phyloP scores from a whole-genome alignment of 371 early-diverging fungal species.

The Paraphysoderma sedebokerense region DNA sequence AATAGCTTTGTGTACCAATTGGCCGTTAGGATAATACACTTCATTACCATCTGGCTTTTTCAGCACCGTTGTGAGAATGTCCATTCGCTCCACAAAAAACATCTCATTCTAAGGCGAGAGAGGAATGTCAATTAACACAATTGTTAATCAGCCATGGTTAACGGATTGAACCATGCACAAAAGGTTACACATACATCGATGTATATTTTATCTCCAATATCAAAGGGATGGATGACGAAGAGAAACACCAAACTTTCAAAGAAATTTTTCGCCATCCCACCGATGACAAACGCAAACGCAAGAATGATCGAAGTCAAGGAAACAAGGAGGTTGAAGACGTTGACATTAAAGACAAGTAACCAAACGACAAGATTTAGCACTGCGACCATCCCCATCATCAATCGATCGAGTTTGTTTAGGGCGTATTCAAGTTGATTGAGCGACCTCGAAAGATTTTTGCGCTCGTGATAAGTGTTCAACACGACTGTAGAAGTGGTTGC shows the following conservation, averaged over 20 bases:
- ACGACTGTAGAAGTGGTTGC: background rate
- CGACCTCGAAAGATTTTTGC: background rate
- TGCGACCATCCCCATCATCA: background rate
- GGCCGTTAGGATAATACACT: background rate
- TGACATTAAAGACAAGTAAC: background rate
- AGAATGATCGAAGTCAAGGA: background rate
- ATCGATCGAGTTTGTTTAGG: background rate
- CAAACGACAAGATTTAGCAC: background rate
- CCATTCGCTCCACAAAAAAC: background rate
- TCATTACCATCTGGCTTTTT: background rate
- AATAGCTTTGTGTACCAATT: background rate
- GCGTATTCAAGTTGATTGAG: background rate
- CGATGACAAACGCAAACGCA: background rate
- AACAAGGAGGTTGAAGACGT: background rate
- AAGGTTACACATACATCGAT: background rate
- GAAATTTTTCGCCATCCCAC: background rate
- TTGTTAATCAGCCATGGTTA: background rate
- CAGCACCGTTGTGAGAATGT: background rate
- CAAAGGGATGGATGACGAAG: background rate
- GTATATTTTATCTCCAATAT: background rate
- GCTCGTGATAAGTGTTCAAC: background rate
- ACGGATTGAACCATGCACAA: background rate
- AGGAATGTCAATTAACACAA: background rate
- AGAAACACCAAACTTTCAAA: background rate
- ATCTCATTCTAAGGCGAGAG: background rate